phyloP scores from a whole-genome alignment of 805 yeast genomes.

The Ogataea paradorogensis region DNA sequence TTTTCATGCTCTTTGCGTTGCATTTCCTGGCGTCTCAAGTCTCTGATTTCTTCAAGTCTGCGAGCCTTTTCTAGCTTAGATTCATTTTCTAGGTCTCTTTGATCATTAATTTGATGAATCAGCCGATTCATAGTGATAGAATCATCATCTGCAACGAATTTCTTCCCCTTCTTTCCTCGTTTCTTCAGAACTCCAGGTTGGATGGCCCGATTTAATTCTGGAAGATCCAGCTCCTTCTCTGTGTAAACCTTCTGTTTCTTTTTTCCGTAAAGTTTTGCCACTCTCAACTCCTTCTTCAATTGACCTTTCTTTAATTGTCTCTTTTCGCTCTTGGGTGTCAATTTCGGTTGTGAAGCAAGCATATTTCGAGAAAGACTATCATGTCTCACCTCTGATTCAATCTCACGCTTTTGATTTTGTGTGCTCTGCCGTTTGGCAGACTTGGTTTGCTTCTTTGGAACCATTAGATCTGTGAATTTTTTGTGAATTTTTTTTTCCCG shows the following conservation, averaged over 20 bases:
- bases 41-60: conserved; percentile 86
- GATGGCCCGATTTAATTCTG: conserved; percentile 76
- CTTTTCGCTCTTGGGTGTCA: conserved; percentile 56
- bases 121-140: conserved; percentile 60
- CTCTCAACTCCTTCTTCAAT: conserved; percentile 65
- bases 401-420: conserved; percentile 52
- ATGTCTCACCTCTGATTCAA: conserved; percentile 62
- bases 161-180: conserved; percentile 84
- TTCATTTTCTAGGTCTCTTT: conserved; percentile 73
- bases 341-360: conserved; percentile 54
- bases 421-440: conserved; percentile 53
- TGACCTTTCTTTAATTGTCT: conserved; percentile 47
- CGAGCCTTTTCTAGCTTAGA: conserved; percentile 88
- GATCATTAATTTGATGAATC: conserved; percentile 77
- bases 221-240: conserved; percentile 78
- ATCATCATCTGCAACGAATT: conserved; percentile 71
- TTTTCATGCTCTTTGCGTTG: conserved; percentile 79
- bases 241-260: conserved; percentile 55
- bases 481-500: conserved; percentile 4
- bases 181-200: conserved; percentile 77
- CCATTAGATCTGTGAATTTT: conserved; percentile 20
- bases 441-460: conserved; percentile 45
- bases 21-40: conserved; percentile 78
- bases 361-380: conserved; percentile 71
- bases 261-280: conserved; percentile 65